Conservation (phyloP, 2,329 filamentous ascomycete species). For the Simplicillium sp. region DNA sequence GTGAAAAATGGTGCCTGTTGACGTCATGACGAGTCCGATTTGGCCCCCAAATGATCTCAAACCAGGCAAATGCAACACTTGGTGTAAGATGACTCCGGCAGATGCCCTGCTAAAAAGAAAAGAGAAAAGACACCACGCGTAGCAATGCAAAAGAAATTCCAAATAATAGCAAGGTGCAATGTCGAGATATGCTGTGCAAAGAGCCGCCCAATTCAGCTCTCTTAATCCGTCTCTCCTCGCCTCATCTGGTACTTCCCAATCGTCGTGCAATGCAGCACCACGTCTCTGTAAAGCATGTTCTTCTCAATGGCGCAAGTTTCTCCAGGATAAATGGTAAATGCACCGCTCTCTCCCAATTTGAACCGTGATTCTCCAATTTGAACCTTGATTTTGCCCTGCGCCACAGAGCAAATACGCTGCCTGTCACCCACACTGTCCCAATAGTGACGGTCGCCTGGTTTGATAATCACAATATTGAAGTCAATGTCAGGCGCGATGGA, state of each 20-base stretch:
- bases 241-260: slow-evolving; percentile 14
- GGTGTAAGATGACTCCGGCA: too few relatives aligned
- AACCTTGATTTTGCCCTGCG: slow-evolving; percentile 29
- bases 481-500: slow-evolving; percentile 24
- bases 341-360: slow-evolving; percentile 30
- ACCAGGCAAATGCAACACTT: too few relatives aligned
- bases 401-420: slow-evolving; percentile 29
- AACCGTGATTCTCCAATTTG: slow-evolving; percentile 26
- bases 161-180: too few relatives aligned
- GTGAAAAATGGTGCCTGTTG: too few relatives aligned
- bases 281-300: slow-evolving; percentile 35
- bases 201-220: too few relatives aligned
- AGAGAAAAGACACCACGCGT: too few relatives aligned
- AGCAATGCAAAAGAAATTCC: too few relatives aligned
- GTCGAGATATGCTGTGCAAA: too few relatives aligned
- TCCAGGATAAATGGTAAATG: slow-evolving; percentile 31
- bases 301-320: slow-evolving; percentile 22
- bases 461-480: slow-evolving; percentile 30
- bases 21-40: too few relatives aligned
- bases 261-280: slow-evolving; percentile 30
- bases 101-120: too few relatives aligned
- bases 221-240: too few relatives aligned
- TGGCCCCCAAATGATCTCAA: too few relatives aligned
- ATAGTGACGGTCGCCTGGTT: slow-evolving; percentile 23
- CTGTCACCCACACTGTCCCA: slow-evolving; percentile 19